Percentiles rank a stretch among this genome's conserved stretches.
Evolutionary conservation across 2,329 filamentous ascomycete genomes (phyloP).

Genomic region (Cytospora paraplurivora): DNA sequence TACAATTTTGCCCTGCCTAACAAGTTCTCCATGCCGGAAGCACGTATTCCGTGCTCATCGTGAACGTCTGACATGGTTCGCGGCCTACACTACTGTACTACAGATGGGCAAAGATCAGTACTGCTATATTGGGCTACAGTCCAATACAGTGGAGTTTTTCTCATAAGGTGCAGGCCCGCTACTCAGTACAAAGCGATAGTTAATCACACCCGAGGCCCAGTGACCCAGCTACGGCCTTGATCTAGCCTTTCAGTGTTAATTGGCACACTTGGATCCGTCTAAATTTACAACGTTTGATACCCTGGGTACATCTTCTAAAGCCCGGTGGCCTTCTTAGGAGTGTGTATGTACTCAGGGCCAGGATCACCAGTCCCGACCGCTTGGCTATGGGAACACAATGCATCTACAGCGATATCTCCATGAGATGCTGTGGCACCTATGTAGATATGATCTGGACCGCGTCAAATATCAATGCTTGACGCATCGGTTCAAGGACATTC

Average conservation of each 20-base stretch:
- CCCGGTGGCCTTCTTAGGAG: constrained; percentile 9
- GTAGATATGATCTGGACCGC: not conserved
- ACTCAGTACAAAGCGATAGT: too few relatives aligned
- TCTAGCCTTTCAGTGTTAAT: constrained; percentile 2
- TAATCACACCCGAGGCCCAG: constrained; percentile 1
- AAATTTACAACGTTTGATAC: not conserved
- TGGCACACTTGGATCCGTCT: not conserved
- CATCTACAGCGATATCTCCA: not conserved
- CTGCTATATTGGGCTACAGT: too few relatives aligned
- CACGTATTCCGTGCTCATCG: not conserved
- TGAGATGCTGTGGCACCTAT: not conserved
- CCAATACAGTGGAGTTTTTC: too few relatives aligned
- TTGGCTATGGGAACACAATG: not conserved
- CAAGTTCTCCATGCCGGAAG: not conserved
- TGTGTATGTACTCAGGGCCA: constrained; percentile 1
- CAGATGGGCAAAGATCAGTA: too few relatives aligned
- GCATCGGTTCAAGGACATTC: too few relatives aligned
- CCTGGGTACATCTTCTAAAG: constrained; percentile 9
- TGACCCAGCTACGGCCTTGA: not conserved
- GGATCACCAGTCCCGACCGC: not conserved
- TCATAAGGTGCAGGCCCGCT: too few relatives aligned
- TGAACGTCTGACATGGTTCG: too few relatives aligned
- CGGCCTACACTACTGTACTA: too few relatives aligned
- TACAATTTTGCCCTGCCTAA: not conserved
- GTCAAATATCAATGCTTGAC: not conserved